Base-by-base conservation (phyloP, 2,329 filamentous ascomycete species). In the Penicillium brasilianum region DNA sequence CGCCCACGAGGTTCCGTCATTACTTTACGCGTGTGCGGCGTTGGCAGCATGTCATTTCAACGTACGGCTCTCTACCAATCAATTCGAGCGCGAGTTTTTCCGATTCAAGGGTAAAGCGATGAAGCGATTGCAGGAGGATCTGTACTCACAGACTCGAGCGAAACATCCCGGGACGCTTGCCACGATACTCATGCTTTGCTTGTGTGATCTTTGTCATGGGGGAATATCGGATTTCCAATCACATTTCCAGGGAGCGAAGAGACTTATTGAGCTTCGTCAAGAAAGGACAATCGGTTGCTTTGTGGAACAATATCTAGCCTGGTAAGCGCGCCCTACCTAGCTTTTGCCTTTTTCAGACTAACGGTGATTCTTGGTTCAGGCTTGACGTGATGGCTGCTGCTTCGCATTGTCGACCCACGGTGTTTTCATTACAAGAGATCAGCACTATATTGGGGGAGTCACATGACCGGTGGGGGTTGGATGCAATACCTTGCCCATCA, bases 101-200 rank as follows among this genome's bases (percentile, higher is more conserved):
- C 36, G 39, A 9, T 58, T 58, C 48, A 58, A 58, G 48, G 48
- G 55, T 16, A 58, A 58, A 44, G 55, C 55, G 7, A 52, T 58
- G 25, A 58, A 52, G 13, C 22, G 55, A 44, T 28, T 58, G 7
- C 48, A 58, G 25, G 55, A 58, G 48, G 48, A 52, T 46, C 16
- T 58, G 11, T 58, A 58, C 18, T 58, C 55, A 3, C 46, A 41
- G 36, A 36, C 25, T 10, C 16, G 55, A 28, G 55, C 55, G 5
- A 44, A 32, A 16, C 55, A 58, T 25, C 55, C 55, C 1, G 55
- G 55, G 16, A 58, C 55, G 3, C 48, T 58, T 25, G 55, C 55
- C 4, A 58, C 55, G 18, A 58, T 58, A 36, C 55, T 58, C 13
- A 58, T 58, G 55, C 55, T 58, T 51, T 58, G 55, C 28, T 14